Evolutionary conservation across 768 basidiomycete species (phyloP), one percentile per base, ranked within the genome.

Genomic region (Russula olivacea): DNA sequence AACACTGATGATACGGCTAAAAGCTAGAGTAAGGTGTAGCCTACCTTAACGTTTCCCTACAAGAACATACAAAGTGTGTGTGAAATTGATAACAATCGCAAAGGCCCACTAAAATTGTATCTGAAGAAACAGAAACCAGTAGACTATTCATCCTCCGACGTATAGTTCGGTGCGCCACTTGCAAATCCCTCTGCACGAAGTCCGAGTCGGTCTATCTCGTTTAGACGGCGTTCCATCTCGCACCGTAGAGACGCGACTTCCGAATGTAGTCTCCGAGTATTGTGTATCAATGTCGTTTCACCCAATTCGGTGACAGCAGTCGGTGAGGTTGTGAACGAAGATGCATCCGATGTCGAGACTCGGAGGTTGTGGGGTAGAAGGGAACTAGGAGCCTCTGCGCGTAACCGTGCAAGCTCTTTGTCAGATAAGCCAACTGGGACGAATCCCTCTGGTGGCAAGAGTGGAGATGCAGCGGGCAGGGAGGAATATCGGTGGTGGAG

Each of bases 141-240:
- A 43, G 8, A 43, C 7, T 43, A 43, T 43, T 8, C 9, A n/a
- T 43, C 19, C 9, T 40, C 36, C n/a, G 28, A 2, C 2, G 15
- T 23, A 58, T 73, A 73, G 12, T 52, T 65, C 4, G 72, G 72
- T 21, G 71, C 66, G 48, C 68, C 69, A 19, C 63, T 3, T n/a
- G 4, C 9, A 3, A 43, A 19, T 43, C 70, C 48, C 36, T 71
- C 71, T 6, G 40, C 58, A 17, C 65, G 70, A 25, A 73, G 53
- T 55, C n/a, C n/a, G n/a, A n/a, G n/a, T n/a, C 64, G 59, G 56
- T 71, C 63, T 67, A 28, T 28, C 28, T 28, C 28, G n/a, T n/a
- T n/a, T n/a, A n/a, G n/a, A n/a, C n/a, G n/a, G n/a, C 28, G 28
- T 4, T 28, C 28, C 28, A 28, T 4, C 28, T 28, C 28, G 2